Base-by-base conservation (phyloP, 2,329 filamentous ascomycete genomes). In the Lasiodiplodia hormozganensis region DNA sequence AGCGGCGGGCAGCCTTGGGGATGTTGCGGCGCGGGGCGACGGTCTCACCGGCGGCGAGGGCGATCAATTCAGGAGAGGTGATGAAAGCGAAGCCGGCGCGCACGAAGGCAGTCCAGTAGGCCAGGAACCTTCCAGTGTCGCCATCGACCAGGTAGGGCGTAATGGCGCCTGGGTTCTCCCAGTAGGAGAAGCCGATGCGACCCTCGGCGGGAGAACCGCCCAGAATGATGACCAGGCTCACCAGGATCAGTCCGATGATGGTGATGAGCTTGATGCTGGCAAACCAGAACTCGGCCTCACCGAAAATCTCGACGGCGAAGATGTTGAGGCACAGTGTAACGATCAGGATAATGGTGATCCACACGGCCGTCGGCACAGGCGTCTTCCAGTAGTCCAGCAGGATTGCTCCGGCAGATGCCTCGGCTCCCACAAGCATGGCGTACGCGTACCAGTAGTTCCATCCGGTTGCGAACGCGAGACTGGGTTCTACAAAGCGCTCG, bases 1-100 rank as follows among this genome's bases (percentile, higher is more conserved):
- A 91, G 60, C 90, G 88, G 69, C 93, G 93, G 79, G 89, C 94
- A 1, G 92, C 92, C 49, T 86, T 88, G 0, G 92, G 92, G 78
- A 96, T 87, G 21, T 65, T 65, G 47, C 34, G 71, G 60, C 88
- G 85, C 2, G 89, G 90, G 21, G 88, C 86, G 28, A 87, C 80
- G 0, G 88, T 87, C 81, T 92, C 89, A 54, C 87, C 89, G 4
- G 88, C 89, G 0, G 89, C 88, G 67, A 90, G 85, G 49, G 86
- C 86, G 11, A 83, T 79, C 21, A 91, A 83, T 74, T 92, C 90
- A 18, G 88, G 78, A 70, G 74, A 73, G 18, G 86, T 86, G n/a
- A 82, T 81, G 57, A 76, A 78, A 3, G 84, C 82, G 52, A 84
- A 81, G 53, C 84, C 79, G 34, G 88, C 82, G 25, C 84, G 82